Conservation (phyloP, 306 rosid species). For the Citrullus colocynthis region DNA sequence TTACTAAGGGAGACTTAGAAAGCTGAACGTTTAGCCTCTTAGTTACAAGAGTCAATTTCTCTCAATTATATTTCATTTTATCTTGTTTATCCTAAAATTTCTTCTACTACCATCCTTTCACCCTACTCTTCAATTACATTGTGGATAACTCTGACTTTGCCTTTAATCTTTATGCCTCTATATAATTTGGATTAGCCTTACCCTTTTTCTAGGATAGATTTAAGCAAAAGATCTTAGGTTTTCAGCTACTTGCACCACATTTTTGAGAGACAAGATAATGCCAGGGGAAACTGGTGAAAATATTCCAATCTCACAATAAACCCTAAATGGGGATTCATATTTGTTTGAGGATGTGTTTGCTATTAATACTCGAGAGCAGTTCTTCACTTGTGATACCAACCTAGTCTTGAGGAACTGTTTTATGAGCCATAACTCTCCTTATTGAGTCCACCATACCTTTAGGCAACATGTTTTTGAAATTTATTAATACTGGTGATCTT, state of each 20-base stretch:
- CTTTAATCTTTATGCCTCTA: too few species aligned
- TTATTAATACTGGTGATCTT: background rate
- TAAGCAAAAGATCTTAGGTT: background rate
- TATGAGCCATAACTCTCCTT: background rate
- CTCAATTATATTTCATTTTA: background rate
- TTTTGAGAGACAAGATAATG: background rate
- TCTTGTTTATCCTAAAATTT: background rate
- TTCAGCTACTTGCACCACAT: background rate
- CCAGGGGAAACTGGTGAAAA: background rate
- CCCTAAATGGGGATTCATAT: background rate
- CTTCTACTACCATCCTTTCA: background rate
- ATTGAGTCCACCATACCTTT: background rate
- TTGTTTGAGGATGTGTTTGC: background rate
- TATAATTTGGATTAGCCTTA: background rate
- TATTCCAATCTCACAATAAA: background rate
- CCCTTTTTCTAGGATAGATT: background rate
- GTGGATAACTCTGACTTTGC: too few species aligned
- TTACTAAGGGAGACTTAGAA: too few species aligned
- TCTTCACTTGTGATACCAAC: background rate
- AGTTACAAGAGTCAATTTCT: background rate
- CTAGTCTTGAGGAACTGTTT: background rate
- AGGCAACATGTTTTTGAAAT: background rate
- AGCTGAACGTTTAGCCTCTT: too few species aligned
- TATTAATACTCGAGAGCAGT: background rate
- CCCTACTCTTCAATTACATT: too few species aligned